A percentile compares a stretch with the other conserved stretches of the same genome.
Conservation (phyloP, 768 basidiomycete genomes). For the Collybia mongolica region DNA sequence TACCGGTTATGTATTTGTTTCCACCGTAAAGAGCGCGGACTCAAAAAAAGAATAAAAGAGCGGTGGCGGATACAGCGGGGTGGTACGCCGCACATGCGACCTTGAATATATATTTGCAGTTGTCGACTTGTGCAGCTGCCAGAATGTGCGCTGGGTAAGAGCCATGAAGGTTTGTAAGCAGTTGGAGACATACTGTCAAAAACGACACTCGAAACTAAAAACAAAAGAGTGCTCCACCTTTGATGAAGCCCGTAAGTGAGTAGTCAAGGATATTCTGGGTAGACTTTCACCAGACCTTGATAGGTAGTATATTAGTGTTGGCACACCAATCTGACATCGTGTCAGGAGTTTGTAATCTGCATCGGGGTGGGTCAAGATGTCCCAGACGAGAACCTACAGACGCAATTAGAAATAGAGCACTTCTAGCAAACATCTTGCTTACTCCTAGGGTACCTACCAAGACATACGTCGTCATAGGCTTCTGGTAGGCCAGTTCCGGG, state of each 20-base stretch:
- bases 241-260: not conserved
- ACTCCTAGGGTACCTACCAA: conserved; percentile 12
- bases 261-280: not conserved
- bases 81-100: not conserved
- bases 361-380: conserved; percentile 19
- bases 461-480: conserved; percentile 20
- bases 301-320: conserved; percentile 21
- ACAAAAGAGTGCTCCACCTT: not conserved
- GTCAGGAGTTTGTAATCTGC: conserved; percentile 20
- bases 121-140: not conserved
- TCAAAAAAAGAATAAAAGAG: conserved; percentile 1
- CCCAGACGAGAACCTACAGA: conserved; percentile 24
- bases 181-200: not conserved
- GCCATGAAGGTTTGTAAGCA: not conserved
- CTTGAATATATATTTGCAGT: not conserved
- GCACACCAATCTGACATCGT: conserved; percentile 9
- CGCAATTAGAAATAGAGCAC: not conserved
- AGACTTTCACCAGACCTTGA: conserved; percentile 19
- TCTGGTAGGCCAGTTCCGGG: not conserved
- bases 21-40: not conserved
- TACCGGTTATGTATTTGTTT: not conserved
- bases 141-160: too few relatives aligned
- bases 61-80: not conserved
- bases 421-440: not conserved
- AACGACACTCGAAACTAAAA: not conserved